These are phyloP conservation scores for Sporopachydermia cereana DNA, from an alignment of 1,139 yeast species.

Conservation along the genomic window DNA sequence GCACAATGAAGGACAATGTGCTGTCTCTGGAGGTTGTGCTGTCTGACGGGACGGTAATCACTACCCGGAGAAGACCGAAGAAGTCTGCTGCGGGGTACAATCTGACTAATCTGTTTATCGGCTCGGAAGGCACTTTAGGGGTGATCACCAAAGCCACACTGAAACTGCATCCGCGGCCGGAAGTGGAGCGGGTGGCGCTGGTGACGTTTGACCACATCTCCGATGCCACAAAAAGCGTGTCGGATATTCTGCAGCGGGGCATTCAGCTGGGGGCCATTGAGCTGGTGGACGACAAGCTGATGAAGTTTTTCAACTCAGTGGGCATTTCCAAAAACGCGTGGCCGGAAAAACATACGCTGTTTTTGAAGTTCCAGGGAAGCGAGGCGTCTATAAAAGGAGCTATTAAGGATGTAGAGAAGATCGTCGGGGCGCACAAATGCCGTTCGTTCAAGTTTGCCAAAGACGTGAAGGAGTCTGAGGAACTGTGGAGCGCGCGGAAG, in stretches of 20 bases:
- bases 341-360: conserved; percentile 40
- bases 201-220: conserved; percentile 35
- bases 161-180: conserved; percentile 37
- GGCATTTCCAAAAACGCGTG: conserved; percentile 25
- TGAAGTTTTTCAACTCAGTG: conserved; percentile 27
- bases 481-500: conserved; percentile 48
- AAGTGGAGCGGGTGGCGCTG: conserved; percentile 36
- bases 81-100: conserved; percentile 47
- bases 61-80: conserved; percentile 41
- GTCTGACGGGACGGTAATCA: conserved; percentile 45
- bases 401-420: conserved; percentile 28
- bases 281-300: conserved; percentile 35
- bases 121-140: conserved; percentile 47
- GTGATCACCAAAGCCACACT: conserved; percentile 44
- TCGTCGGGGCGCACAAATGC: conserved; percentile 30
- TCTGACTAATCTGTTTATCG: conserved; percentile 39
- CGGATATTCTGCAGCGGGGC: conserved; percentile 29
- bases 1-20: conserved; percentile 44
- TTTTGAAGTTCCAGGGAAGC: conserved; percentile 44
- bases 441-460: conserved; percentile 32
- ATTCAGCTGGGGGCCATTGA: conserved; percentile 42
- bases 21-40: conserved; percentile 37
- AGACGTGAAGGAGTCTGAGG: conserved; percentile 34
- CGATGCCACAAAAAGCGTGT: conserved; percentile 41
- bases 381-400: conserved; percentile 30